Conservation (phyloP, 2,329 filamentous ascomycete genomes). For the Hypoxylon sp. region DNA sequence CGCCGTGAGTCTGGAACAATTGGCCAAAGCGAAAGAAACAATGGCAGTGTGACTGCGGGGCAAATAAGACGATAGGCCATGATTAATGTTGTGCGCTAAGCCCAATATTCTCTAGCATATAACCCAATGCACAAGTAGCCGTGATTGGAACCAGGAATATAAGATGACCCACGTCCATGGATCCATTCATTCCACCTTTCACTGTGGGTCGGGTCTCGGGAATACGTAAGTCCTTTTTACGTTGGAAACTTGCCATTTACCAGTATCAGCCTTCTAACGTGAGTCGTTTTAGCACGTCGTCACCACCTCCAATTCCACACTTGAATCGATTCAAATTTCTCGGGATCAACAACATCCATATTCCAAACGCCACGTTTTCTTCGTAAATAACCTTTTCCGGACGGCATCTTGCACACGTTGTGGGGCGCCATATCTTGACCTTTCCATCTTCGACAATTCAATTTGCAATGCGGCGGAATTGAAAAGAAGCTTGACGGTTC, state of each 20-base stretch:
- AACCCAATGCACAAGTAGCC: not conserved
- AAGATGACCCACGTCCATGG: not conserved
- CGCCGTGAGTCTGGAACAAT: slow-evolving; percentile 29
- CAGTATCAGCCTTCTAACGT: slow-evolving; percentile 35
- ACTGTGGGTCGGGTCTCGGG: slow-evolving; percentile 22
- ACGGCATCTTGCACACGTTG: slow-evolving; percentile 9
- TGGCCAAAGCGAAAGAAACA: slow-evolving; percentile 17
- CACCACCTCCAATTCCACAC: slow-evolving; percentile 29
- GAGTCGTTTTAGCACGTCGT: slow-evolving; percentile 43
- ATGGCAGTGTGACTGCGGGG: slow-evolving; percentile 47
- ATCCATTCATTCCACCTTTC: not conserved
- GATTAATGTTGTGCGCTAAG: slow-evolving; percentile 4
- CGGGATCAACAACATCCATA: slow-evolving; percentile 30
- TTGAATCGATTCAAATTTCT: slow-evolving; percentile 34
- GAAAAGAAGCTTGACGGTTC: slow-evolving; percentile 55
- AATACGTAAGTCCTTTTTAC: slow-evolving; percentile 32
- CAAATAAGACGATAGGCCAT: slow-evolving; percentile 16
- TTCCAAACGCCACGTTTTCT: slow-evolving; percentile 15
- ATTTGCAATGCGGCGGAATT: slow-evolving; percentile 51
- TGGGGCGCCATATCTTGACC: slow-evolving; percentile 6
- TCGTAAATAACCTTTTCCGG: slow-evolving; percentile 9
- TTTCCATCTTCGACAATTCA: slow-evolving; percentile 29
- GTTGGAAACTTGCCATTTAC: slow-evolving; percentile 1
- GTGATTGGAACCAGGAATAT: not conserved
- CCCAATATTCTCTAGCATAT: not conserved